A percentile compares a stretch with the other conserved stretches of the same genome.
Conservation (phyloP, 23 red algal species). For the Gracilaria vermiculophylla region DNA sequence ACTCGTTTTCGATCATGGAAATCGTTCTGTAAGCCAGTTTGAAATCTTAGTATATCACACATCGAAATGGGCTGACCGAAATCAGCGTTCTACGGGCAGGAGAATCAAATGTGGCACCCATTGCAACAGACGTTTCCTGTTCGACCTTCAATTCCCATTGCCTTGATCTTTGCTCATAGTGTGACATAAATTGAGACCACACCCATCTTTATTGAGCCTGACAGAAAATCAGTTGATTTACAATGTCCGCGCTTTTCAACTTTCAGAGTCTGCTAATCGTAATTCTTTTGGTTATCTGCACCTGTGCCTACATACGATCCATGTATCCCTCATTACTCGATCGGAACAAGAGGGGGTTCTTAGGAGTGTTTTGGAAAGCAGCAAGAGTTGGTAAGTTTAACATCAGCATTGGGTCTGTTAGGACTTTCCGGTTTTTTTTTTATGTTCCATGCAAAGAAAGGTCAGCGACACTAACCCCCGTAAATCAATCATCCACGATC, state of each 20-base stretch:
- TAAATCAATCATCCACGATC: background rate
- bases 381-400: constrained; percentile 79
- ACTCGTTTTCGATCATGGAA: background rate
- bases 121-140: too few relatives aligned
- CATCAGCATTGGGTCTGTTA: background rate
- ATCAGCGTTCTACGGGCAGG: too few relatives aligned
- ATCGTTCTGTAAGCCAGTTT: too few relatives aligned
- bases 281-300: constrained; percentile 96
- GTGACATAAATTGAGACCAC: too few relatives aligned
- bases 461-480: background rate
- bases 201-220: too few relatives aligned
- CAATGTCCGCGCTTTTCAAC: constrained; percentile 98
- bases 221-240: background rate
- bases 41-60: too few relatives aligned
- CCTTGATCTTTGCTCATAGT: too few relatives aligned
- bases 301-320: constrained; percentile 89
- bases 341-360: constrained; percentile 86
- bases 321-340: constrained; percentile 94
- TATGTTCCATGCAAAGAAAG: background rate
- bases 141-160: too few relatives aligned
- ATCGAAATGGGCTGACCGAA: too few relatives aligned
- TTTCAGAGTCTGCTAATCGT: constrained; percentile 96
- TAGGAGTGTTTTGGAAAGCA: constrained; percentile 99
- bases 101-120: too few relatives aligned
- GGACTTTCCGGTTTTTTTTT: background rate